Percentiles rank a stretch among this genome's conserved stretches.
These are phyloP conservation scores for Rhodotorula diobovata DNA, from an alignment of 768 basidiomycete genomes.

Conservation along the genomic window DNA sequence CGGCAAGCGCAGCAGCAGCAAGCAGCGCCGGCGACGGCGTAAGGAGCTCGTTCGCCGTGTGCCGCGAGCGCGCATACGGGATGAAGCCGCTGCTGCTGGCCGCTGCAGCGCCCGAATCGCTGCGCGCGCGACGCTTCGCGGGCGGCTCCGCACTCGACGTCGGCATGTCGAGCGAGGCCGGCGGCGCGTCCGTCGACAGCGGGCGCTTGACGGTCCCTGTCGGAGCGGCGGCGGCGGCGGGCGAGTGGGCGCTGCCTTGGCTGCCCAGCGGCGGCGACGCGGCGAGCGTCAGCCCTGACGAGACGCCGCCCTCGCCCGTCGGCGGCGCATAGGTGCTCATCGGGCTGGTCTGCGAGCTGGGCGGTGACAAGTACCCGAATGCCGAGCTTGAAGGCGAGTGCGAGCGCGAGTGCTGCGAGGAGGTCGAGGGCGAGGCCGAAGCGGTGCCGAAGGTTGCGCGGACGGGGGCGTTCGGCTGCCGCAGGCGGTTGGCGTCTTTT, in stretches of 20 bases:
- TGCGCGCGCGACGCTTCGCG: neutral
- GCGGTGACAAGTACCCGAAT: neutral
- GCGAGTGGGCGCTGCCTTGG: neutral
- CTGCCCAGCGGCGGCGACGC: no score
- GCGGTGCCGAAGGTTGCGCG: constrained; percentile 53
- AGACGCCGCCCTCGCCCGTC: neutral
- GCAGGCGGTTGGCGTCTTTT: constrained; percentile 80
- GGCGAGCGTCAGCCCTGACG: neutral
- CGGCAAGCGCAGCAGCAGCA: neutral
- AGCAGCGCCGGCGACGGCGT: neutral
- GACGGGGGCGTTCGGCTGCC: constrained; percentile 56
- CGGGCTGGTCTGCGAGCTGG: neutral
- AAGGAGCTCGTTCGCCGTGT: constrained; percentile 12
- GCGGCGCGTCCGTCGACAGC: neutral
- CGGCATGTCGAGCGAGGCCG: neutral
- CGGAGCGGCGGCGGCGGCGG: neutral
- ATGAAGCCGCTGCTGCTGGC: constrained; percentile 49
- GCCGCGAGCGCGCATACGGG: constrained; percentile 48
- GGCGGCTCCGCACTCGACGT: neutral
- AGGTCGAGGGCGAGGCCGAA: constrained; percentile 9
- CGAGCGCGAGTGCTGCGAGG: constrained; percentile 24
- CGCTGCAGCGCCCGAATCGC: neutral
- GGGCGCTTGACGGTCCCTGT: neutral
- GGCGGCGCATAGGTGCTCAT: no score
- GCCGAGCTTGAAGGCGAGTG: neutral